Evolutionary conservation across 78 protist species (phyloP).

Genomic region (Dictyostelium citrinum): DNA sequence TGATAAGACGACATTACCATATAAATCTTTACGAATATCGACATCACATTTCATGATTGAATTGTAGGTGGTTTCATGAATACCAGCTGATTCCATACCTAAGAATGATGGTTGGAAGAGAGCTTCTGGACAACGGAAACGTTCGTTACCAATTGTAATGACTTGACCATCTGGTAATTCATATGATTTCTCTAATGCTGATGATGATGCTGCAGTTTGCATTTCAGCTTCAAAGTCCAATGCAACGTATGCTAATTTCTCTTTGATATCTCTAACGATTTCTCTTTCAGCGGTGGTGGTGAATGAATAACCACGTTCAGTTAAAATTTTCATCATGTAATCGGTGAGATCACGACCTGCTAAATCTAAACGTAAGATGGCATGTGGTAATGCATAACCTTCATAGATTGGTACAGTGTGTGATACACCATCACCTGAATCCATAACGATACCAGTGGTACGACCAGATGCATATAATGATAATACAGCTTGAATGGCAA

Average conservation of each 20-base stretch:
- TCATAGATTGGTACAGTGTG: slow-evolving; percentile 92
- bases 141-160: slow-evolving; percentile 85
- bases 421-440: slow-evolving; percentile 91
- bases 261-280: slow-evolving; percentile 87
- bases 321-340: slow-evolving; percentile 71
- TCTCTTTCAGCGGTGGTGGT: background rate
- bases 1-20: slow-evolving; percentile 81
- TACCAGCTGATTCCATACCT: slow-evolving; percentile 87
- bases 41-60: slow-evolving; percentile 76
- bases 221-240: slow-evolving; percentile 59
- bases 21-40: slow-evolving; percentile 73
- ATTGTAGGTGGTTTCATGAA: slow-evolving; percentile 49
- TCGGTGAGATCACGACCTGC: slow-evolving; percentile 91
- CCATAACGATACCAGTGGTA: slow-evolving; percentile 90
- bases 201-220: background rate
- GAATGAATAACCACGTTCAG: too few relatives aligned
- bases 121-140: slow-evolving; percentile 86
- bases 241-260: slow-evolving; percentile 55
- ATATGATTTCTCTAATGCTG: background rate
- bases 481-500: slow-evolving; percentile 77
- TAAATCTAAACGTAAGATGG: slow-evolving; percentile 65
- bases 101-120: slow-evolving; percentile 92
- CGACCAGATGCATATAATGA: slow-evolving; percentile 93
- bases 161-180: slow-evolving; percentile 82
- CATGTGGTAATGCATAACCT: slow-evolving; percentile 86